These are phyloP conservation scores for Phytophthora idaei DNA, from an alignment of 352 stramenopile species.

Conservation along the genomic window DNA sequence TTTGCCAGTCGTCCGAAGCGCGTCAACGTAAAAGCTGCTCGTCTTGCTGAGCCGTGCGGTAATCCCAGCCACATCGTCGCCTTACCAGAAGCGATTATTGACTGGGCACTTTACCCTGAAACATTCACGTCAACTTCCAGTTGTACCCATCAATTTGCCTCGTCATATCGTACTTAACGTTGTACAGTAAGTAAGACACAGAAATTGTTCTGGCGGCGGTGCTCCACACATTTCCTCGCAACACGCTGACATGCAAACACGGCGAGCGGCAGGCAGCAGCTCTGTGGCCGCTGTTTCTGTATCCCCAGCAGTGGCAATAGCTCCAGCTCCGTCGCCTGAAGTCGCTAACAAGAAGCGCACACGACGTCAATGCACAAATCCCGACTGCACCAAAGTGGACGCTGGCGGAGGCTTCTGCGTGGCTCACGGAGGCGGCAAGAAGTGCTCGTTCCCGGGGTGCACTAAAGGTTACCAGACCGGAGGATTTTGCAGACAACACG, in stretches of 20 bases:
- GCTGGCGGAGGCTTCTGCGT: conserved; percentile 84
- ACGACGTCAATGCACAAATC: conserved; percentile 58
- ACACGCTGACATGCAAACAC: conserved; percentile 30
- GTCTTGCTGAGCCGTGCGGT: conserved; percentile 7
- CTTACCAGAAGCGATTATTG: conserved; percentile 24
- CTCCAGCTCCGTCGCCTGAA: conserved; percentile 1
- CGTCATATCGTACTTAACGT: conserved; percentile 33
- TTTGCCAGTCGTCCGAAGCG: not conserved
- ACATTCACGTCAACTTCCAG: conserved; percentile 1
- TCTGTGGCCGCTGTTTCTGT: conserved; percentile 12
- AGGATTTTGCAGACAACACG: conserved; percentile 77
- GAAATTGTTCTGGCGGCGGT: conserved; percentile 12
- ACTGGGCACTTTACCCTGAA: conserved; percentile 9
- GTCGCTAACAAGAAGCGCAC: conserved; percentile 33
- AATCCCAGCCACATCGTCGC: not conserved
- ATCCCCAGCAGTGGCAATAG: conserved; percentile 3
- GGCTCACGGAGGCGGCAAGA: conserved; percentile 83
- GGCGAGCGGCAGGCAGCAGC: conserved; percentile 7
- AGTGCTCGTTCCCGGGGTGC: conserved; percentile 74
- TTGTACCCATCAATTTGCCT: conserved; percentile 6
- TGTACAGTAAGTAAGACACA: not conserved
- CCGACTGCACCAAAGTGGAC: conserved; percentile 74
- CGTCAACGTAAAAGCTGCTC: conserved; percentile 6
- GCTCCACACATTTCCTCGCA: conserved; percentile 16
- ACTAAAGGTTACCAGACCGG: conserved; percentile 81